phyloP scores from a whole-genome alignment of 139 green algal genomes.

The Gonium pectorale region DNA sequence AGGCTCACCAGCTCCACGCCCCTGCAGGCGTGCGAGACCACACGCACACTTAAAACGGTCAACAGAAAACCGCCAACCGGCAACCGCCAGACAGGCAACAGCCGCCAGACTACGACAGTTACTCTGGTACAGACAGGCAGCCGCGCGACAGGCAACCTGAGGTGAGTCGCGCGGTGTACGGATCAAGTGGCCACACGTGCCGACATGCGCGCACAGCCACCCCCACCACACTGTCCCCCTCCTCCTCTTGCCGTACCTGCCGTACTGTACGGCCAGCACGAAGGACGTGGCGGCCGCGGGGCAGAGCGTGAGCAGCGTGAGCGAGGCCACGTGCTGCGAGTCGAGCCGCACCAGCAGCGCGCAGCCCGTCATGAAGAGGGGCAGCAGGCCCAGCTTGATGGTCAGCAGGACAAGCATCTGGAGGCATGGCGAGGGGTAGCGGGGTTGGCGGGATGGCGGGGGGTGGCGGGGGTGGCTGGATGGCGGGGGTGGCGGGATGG shows the following conservation, averaged over 20 bases:
- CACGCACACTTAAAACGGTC: not conserved
- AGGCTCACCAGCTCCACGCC: slow-evolving; percentile 43
- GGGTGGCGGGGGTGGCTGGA: not conserved
- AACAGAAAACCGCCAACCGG: too few species aligned
- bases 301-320: slow-evolving; percentile 39
- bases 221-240: not conserved
- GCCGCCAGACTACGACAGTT: too few species aligned
- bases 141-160: too few species aligned
- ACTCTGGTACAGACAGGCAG: too few species aligned
- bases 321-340: not conserved
- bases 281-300: slow-evolving; percentile 33
- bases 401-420: slow-evolving; percentile 27
- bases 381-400: slow-evolving; percentile 35
- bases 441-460: not conserved
- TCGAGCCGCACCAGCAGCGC: not conserved
- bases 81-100: too few species aligned
- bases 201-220: not conserved
- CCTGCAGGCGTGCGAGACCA: not conserved
- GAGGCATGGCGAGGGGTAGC: not conserved
- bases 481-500: not conserved
- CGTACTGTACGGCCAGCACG: slow-evolving; percentile 43
- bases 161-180: too few species aligned
- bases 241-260: too few species aligned
- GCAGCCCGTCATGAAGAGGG: slow-evolving; percentile 29
- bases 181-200: too few species aligned